A percentile compares a stretch with the other conserved stretches of the same genome.
phyloP scores from a whole-genome alignment of 352 stramenopile species.

The Pythium brachiatum region DNA sequence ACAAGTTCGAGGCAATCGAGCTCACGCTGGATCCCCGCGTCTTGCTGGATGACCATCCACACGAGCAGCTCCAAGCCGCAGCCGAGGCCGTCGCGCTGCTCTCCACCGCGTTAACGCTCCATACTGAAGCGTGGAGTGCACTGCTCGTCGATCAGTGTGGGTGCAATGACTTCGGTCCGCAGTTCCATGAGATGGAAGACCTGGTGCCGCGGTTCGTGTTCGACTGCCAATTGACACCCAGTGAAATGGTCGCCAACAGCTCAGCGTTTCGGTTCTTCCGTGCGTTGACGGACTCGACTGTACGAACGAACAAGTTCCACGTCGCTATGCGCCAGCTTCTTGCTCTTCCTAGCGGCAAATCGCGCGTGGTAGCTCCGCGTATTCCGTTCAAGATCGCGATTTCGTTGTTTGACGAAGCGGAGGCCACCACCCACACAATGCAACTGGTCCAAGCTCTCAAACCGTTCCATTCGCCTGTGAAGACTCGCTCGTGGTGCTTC shows the following conservation, averaged over 20 bases:
- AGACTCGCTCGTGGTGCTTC: not conserved
- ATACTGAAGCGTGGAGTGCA: conserved; percentile 6
- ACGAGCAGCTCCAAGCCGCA: conserved; percentile 6
- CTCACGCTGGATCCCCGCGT: conserved; percentile 14
- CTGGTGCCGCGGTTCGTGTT: conserved; percentile 17
- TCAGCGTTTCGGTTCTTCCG: conserved; percentile 13
- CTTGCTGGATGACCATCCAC: conserved; percentile 3
- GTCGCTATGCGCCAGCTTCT: conserved; percentile 3
- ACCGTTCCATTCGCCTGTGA: not conserved
- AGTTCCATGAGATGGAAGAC: not conserved
- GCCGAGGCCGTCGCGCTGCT: conserved; percentile 13
- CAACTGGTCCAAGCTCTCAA: conserved; percentile 9
- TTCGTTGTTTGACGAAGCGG: conserved; percentile 12
- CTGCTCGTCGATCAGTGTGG: conserved; percentile 11
- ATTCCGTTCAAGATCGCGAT: conserved; percentile 13
- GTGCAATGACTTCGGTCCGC: conserved; percentile 3
- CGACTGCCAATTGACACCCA: conserved; percentile 7
- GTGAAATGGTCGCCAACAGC: conserved; percentile 10
- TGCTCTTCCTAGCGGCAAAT: not conserved
- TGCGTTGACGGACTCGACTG: not conserved
- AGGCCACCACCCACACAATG: not conserved
- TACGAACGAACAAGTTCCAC: conserved; percentile 1
- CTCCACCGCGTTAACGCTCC: conserved; percentile 3
- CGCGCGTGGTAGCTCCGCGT: not conserved
- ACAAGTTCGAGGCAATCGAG: conserved; percentile 14